phyloP scores from a whole-genome alignment of 495 filamentous ascomycete species.

The Penicillium cataractarum region DNA sequence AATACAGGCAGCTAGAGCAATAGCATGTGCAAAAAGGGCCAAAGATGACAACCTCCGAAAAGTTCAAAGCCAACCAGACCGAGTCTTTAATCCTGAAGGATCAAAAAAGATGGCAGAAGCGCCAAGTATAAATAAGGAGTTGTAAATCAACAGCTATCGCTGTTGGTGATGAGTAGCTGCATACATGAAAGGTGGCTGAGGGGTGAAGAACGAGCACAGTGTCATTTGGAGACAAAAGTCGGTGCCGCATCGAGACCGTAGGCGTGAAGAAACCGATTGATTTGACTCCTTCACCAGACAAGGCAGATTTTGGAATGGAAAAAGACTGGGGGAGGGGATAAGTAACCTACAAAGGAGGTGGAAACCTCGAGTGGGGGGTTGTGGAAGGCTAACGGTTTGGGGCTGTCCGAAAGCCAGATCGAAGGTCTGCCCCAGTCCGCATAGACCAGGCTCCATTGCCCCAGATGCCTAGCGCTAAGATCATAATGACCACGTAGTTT shows the following conservation, averaged over 20 bases:
- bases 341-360: constrained; percentile 32
- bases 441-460: constrained; percentile 17
- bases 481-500: constrained; percentile 28
- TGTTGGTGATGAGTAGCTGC: constrained; percentile 27
- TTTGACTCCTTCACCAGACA: constrained; percentile 38
- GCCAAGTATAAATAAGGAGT: constrained; percentile 31
- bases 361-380: constrained; percentile 26
- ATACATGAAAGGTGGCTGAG: constrained; percentile 42
- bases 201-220: constrained; percentile 27
- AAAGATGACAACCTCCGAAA: background rate
- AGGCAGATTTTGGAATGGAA: constrained; percentile 42
- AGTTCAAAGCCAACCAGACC: constrained; percentile 14
- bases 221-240: constrained; percentile 32
- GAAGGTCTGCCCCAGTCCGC: constrained; percentile 38
- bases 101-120: constrained; percentile 12
- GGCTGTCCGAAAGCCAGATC: constrained; percentile 32
- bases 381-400: constrained; percentile 26
- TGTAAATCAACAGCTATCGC: constrained; percentile 27
- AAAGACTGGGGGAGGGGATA: background rate
- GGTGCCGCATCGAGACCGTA: constrained; percentile 31
- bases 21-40: background rate
- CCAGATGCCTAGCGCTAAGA: constrained; percentile 42
- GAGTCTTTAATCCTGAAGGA: constrained; percentile 17
- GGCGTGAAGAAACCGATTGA: constrained; percentile 26
- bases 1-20: background rate